Evolutionary conservation across 495 filamentous ascomycete species (phyloP), one percentile per base, ranked within the genome.

Genomic region (Halenospora varia): DNA sequence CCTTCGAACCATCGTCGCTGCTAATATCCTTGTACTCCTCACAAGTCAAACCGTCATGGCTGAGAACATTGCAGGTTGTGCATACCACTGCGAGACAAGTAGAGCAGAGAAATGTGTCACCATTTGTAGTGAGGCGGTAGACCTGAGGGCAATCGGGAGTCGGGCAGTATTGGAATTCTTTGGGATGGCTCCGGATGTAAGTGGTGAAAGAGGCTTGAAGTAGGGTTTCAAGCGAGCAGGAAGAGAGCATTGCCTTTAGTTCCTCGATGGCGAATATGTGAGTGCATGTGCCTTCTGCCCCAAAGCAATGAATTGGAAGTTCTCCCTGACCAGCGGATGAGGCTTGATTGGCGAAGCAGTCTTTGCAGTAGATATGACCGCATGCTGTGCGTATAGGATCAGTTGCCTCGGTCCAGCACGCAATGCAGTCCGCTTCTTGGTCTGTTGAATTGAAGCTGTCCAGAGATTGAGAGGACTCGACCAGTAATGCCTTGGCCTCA

Each of bases 351-450:
- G 65, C 57, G 52, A 80, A 75, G 51, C 77, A 79, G n/a, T 70
- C 69, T 0, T 59, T 57, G 65, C 77, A 79, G 61, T 79, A 82
- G 10, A 55, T 47, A 56, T 81, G 78, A 2, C 55, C 55, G 57
- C 78, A 82, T 6, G 42, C 15, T 10, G 73, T 75, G 10, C 45
- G 57, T 10, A 76, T 40, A 1, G 75, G 66, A 25, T 75, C 55
- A 25, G 73, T 70, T 3, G 71, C 69, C 25, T 68, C 62, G 10
- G 56, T 70, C 65, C 64, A 76, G 66, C 75, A 81, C 1, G 77
- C 60, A 0, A 72, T 54, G 49, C 77, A 80, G 39, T 69, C 64
- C 10, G 59, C 26, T 3, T 42, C 3, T 1, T 3, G 13, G 17
- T 2, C 15, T 26, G 44, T 54, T n/a, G n/a, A n/a, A n/a, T n/a